These are phyloP conservation scores for Coemansia umbellata DNA, from an alignment of 192 early-diverging fungal genomes.

Conservation along the genomic window DNA sequence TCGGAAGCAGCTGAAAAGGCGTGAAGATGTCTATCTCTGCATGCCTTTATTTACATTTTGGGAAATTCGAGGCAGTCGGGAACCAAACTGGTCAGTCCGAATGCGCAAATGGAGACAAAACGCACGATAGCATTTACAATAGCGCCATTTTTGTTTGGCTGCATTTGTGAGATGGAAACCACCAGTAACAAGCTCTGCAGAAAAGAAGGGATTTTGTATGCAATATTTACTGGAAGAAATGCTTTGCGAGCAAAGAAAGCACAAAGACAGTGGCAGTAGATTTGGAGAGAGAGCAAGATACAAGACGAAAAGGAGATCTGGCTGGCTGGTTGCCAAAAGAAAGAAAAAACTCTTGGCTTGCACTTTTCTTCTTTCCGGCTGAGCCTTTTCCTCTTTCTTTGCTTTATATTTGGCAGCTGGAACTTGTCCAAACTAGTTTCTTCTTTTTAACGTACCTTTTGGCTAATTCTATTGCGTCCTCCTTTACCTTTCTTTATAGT, in stretches of 20 bases:
- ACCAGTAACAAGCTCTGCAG: too few relatives aligned
- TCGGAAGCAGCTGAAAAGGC: not conserved
- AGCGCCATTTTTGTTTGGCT: not conserved
- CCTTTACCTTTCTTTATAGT: not conserved
- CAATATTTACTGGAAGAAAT: too few relatives aligned
- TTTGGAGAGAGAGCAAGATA: too few relatives aligned
- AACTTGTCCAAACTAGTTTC: too few relatives aligned
- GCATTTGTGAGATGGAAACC: too few relatives aligned
- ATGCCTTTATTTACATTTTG: conserved; percentile 1
- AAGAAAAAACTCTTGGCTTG: too few relatives aligned
- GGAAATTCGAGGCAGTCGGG: too few relatives aligned
- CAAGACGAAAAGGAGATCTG: too few relatives aligned
- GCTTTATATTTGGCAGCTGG: not conserved
- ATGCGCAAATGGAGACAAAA: not conserved
- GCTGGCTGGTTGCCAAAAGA: too few relatives aligned
- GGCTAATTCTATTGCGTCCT: not conserved
- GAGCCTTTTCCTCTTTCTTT: conserved; percentile 3
- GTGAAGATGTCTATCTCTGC: not conserved
- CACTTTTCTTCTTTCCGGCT: conserved; percentile 2
- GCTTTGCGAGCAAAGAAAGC: too few relatives aligned
- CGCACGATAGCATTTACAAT: not conserved
- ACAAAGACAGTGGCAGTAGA: too few relatives aligned
- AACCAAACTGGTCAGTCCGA: not conserved
- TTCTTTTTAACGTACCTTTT: not conserved
- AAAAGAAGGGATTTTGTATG: too few relatives aligned